phyloP scores from a whole-genome alignment of 306 rosid species.

The Pyrus betulifolia region DNA sequence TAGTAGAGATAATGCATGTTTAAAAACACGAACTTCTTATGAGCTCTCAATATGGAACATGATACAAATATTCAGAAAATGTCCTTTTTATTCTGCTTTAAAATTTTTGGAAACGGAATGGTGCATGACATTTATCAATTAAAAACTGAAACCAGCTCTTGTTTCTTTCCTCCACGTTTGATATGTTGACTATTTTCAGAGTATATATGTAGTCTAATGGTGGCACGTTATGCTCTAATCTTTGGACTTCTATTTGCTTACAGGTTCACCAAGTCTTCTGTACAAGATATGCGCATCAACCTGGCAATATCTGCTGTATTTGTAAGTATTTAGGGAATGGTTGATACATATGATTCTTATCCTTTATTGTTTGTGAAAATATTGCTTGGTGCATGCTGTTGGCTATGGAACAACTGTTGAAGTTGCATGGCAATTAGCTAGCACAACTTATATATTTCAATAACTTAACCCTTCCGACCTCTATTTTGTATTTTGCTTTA shows the following conservation, averaged over 20 bases:
- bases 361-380: not conserved
- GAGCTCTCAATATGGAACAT: not conserved
- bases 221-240: not conserved
- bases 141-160: not conserved
- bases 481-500: not conserved
- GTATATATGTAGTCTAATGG: not conserved
- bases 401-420: not conserved
- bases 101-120: not conserved
- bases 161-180: not conserved
- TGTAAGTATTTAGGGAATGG: conserved; percentile 51
- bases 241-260: conserved; percentile 30
- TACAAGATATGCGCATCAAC: conserved; percentile 71
- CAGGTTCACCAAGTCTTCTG: conserved; percentile 82
- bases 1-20: not conserved
- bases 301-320: conserved; percentile 79
- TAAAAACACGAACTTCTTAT: not conserved
- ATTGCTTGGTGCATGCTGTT: not conserved
- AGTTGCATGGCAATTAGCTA: not conserved
- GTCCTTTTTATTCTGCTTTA: not conserved
- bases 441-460: not conserved
- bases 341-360: conserved; percentile 1
- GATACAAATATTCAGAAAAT: not conserved
- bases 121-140: not conserved
- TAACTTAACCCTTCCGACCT: not conserved
- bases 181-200: not conserved